Base-by-base conservation (phyloP, 331 rosid species). In the Erythrophleum ivorense region DNA sequence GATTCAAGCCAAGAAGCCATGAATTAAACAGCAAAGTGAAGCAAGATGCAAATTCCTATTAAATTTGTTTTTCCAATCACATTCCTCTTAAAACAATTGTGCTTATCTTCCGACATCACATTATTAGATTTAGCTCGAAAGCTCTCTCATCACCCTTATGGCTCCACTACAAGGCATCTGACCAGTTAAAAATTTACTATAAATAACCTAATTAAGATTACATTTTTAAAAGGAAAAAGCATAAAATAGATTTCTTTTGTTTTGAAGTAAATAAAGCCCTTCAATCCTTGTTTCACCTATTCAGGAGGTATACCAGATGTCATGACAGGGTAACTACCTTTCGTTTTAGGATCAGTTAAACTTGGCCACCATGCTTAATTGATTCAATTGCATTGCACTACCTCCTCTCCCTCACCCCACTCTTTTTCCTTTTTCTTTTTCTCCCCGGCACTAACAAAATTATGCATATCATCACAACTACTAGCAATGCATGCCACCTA, bases 1-100 rank as follows among this genome's bases (percentile, higher is more conserved):
- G 29, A 66, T 66, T 38, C 50, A 66, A 40, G 71, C 50, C 45
- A 66, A 66, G 15, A 41, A 38, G 50, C 49, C 45, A 66, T 66
- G 31, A 40, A 15, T 1, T 66, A 66, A 7, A 38, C 50, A 16
- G 46, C 46, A 66, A 18, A 40, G 71, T 36, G 29, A 36, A 36
- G 49, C 71, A 36, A 36, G 19, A 65, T 36, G 24, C 71, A 43
- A 13, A 34, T 36, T 65, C 43, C 68, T 62, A 14, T 24, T 10
- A 60, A 60, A 60, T 60, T 29, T 62, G 68, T 15, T 65, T 36
- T 16, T 8, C 24, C 14, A 36, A 36, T 36, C 13, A 65, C 21
- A 65, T 34, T 16, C 48, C 24, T 36, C 36, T 36, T 65, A 24
- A 38, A 65, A 65, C 43, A 16, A 36, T 65, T 36, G 46, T 1